These are phyloP conservation scores for Acmispon strigosus DNA, from an alignment of 306 rosid genomes.

Conservation along the genomic window DNA sequence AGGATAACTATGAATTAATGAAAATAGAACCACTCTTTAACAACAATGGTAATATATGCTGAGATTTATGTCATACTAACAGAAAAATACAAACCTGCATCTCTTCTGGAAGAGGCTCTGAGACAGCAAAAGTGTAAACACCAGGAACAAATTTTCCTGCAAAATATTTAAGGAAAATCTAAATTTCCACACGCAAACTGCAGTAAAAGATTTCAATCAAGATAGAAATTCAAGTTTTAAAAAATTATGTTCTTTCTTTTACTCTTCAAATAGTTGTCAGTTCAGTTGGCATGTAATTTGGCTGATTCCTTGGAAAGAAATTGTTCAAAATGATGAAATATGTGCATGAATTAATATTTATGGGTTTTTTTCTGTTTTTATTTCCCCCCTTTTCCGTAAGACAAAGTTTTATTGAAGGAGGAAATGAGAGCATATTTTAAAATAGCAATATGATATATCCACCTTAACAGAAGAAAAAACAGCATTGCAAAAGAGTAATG, in stretches of 20 bases:
- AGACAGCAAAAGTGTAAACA: constrained; percentile 92
- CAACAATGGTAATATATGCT: neutral
- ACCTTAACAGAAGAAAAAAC: no score
- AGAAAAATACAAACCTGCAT: constrained; percentile 62
- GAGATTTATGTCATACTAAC: neutral
- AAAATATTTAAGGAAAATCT: constrained; percentile 16
- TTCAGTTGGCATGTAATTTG: no score
- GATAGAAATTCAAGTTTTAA: neutral
- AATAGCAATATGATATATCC: no score
- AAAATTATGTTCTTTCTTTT: neutral
- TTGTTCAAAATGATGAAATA: neutral
- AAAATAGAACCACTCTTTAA: neutral
- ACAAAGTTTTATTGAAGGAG: no score
- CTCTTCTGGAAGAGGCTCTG: constrained; percentile 93
- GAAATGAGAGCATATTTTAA: no score
- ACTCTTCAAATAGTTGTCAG: no score
- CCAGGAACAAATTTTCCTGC: constrained; percentile 82
- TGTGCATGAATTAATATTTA: no score
- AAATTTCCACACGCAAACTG: neutral
- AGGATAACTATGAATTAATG: neutral
- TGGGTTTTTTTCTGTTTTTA: no score
- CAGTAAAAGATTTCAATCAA: neutral
- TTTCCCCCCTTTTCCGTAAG: no score
- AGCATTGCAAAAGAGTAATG: no score
- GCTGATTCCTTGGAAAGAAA: neutral